These are phyloP conservation scores for Colletotrichum magnum DNA, from an alignment of 2,329 filamentous ascomycete genomes.

Conservation along the genomic window DNA sequence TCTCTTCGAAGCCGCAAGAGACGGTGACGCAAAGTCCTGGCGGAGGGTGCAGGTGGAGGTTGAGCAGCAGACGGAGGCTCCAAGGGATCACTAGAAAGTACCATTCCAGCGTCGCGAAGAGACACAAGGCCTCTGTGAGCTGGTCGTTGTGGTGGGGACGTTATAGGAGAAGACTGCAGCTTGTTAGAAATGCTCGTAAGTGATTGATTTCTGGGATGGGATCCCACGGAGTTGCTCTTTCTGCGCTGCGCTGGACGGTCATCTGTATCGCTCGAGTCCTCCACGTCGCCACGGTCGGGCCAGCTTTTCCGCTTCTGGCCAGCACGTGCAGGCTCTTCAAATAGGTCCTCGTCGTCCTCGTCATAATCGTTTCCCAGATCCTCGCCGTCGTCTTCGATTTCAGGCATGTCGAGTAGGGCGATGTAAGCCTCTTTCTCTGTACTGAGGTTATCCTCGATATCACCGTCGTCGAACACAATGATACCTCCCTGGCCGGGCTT, in stretches of 20 bases:
- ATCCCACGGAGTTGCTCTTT: conserved; percentile 86
- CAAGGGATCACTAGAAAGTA: conserved; percentile 63
- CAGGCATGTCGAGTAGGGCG: conserved; percentile 91
- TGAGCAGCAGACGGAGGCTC: conserved; percentile 72
- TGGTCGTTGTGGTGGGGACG: conserved; percentile 73
- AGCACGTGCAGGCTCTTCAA: conserved; percentile 60
- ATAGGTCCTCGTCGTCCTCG: conserved; percentile 58
- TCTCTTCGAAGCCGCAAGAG: conserved; percentile 82
- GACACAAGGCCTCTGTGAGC: conserved; percentile 72
- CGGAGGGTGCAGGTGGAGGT: conserved; percentile 74
- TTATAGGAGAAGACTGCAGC: conserved; percentile 75
- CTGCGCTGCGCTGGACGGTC: conserved; percentile 84
- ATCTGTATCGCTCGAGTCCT: conserved; percentile 80
- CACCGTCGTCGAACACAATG: conserved; percentile 95
- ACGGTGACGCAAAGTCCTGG: conserved; percentile 78
- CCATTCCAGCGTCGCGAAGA: conserved; percentile 61
- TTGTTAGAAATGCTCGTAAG: conserved; percentile 41
- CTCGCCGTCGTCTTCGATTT: conserved; percentile 82
- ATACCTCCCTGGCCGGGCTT: conserved; percentile 87
- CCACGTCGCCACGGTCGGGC: conserved; percentile 75
- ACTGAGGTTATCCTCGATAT: conserved; percentile 86
- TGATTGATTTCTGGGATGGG: background rate
- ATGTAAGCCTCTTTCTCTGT: conserved; percentile 86
- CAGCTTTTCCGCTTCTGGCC: conserved; percentile 85
- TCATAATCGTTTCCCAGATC: conserved; percentile 72